A percentile compares a stretch with the other conserved stretches of the same genome.
phyloP scores from a whole-genome alignment of 768 basidiomycete genomes.

The Candolleomyces eurysporus region DNA sequence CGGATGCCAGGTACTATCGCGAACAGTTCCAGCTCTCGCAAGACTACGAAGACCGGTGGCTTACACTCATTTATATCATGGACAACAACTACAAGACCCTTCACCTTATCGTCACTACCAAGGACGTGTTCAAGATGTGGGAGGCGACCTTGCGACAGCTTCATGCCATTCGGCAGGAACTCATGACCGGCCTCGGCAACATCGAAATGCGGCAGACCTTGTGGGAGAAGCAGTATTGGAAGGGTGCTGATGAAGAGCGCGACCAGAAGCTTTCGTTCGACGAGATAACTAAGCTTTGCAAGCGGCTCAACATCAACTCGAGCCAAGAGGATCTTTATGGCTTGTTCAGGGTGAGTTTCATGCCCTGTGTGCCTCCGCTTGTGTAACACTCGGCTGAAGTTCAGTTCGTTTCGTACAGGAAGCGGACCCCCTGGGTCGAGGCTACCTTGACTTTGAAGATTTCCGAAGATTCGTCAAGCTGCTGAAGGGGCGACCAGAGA shows the following conservation, averaged over 20 bases:
- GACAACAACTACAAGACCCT: constrained; percentile 81
- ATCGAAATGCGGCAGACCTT: constrained; percentile 66
- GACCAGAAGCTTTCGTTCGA: constrained; percentile 68
- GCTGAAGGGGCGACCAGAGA: constrained; percentile 80
- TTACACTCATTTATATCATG: constrained; percentile 82
- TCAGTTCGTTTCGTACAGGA: constrained; percentile 40
- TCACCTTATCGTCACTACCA: constrained; percentile 75
- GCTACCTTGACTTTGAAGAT: constrained; percentile 74
- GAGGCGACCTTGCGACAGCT: constrained; percentile 66
- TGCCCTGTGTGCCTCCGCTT: neutral
- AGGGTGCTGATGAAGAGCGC: constrained; percentile 58
- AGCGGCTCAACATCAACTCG: constrained; percentile 66
- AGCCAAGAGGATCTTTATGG: constrained; percentile 55
- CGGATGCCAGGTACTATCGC: constrained; percentile 73
- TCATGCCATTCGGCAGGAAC: constrained; percentile 64
- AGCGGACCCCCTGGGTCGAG: constrained; percentile 56
- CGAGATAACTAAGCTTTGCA: constrained; percentile 73
- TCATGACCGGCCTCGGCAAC: constrained; percentile 75
- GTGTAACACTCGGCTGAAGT: neutral
- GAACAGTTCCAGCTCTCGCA: constrained; percentile 68
- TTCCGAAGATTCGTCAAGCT: constrained; percentile 85
- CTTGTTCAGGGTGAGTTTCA: constrained; percentile 52
- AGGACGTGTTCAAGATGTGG: constrained; percentile 49
- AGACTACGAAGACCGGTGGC: constrained; percentile 75
- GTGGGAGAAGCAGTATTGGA: constrained; percentile 89